Evolutionary conservation across 2,329 filamentous ascomycete species (phyloP), one percentile per base, ranked within the genome.

Genomic region (Botrytis byssoidea): DNA sequence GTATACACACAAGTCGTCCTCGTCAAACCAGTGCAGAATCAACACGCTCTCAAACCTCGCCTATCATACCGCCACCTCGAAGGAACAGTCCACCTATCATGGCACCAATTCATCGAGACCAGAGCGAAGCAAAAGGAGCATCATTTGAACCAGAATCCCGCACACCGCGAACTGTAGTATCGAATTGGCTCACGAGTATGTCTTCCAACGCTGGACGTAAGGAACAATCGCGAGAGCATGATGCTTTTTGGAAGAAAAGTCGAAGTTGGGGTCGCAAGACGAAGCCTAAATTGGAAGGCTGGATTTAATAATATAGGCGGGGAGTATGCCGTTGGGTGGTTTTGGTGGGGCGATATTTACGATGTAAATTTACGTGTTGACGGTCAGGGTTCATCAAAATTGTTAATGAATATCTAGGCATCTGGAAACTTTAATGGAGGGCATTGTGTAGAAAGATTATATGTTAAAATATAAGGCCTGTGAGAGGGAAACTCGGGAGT

Each of bases 131-230:
- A 37, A 51, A 14, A 6, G 70, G 70, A n/a, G 70, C 70, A 32
- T 55, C 70, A 48, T 71, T 71, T 44, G 70, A 46, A 35, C 70
- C 70, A 18, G 69, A 46, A 40, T 63, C 42, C 25, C 57, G 70
- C n/a, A 71, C 70, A 44, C 70, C 70, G 37, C 66, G 70, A 55
- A 71, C 70, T 29, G 10, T 71, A 29, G 70, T 71, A 25, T 46
- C 60, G 1, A 67, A 72, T 46, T 72, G 70, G 70, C 70, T 72
- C 20, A 48, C 70, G 22, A 66, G 70, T 29, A 72, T 72, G 22
- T 72, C 70, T 18, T 42, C 35, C 7, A 51, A 40, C 44, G 59
- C 70, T 65, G 70, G 70, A 60, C 70, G 60, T 66, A 57, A 46
- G 37, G 70, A 72, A 46, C 35, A 29, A 25, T 3, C 46, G 9